Base-by-base conservation (phyloP, 306 rosid genomes). In the Styphnolobium japonicum region DNA sequence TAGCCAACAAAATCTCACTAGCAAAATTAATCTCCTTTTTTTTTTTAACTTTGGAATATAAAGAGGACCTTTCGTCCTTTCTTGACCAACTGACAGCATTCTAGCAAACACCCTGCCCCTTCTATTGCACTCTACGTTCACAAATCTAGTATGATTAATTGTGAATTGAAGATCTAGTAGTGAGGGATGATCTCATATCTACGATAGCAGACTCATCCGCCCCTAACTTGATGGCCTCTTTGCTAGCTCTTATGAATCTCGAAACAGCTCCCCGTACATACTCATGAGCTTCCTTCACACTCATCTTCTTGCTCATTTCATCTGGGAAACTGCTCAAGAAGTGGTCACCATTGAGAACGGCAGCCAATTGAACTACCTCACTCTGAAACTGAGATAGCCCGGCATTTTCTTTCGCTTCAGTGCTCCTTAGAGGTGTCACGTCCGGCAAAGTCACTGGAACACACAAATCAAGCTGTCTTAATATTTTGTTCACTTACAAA, bases 161-260 rank as follows among this genome's bases (percentile, higher is more conserved):
- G 79, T 86, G 96, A 77, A 51, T 62, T 58, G 92, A 82, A 55
- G 98, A 81, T 84, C 99, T 93, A 39, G 99, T 96, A 33, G 99
- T 91, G 85, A 96, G 99, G 40, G 98, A 96, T 5, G 99, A 96
- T 89, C 99, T 93, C 99, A 93, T 96, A 82, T 96, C 98, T 34
- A 96, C 99, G 69, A 96, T 96, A 70, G 99, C 98, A 74, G 98
- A 89, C 27, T 89, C 85, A 60, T 89, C 89, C 4, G 98, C 99
- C 56, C 99, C 99, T 74, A 96, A 76, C 56, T 89, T 90, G 87
- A 90, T 85, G 64, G 99, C 99, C 83, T 91, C 98, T 87, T 91
- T 91, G 89, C 99, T 91, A 31, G 98, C 99, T 80, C 98, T 88
- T 55, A 90, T 81, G 92, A 96, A 96, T 84, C 99, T 87, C 15